Conservation (phyloP, 768 basidiomycete genomes). For the Dioszegia crocea region DNA sequence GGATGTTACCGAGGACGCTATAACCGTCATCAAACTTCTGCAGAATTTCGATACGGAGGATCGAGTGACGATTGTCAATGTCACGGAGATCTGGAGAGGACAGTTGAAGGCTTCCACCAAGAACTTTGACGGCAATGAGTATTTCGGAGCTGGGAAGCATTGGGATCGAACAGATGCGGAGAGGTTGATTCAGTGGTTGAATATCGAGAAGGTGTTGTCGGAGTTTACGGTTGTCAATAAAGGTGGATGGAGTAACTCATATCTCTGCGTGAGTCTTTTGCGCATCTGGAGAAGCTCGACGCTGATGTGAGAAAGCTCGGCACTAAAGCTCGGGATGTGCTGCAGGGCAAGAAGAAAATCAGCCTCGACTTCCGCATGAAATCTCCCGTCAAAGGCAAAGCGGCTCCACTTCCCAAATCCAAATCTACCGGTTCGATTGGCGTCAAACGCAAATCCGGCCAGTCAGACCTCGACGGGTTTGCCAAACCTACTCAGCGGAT, state of each 20-base stretch:
- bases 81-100: slow-evolving; percentile 65
- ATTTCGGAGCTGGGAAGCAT: slow-evolving; percentile 57
- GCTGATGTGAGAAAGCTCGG: slow-evolving; percentile 23
- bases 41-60: slow-evolving; percentile 54
- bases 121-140: slow-evolving; percentile 55
- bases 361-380: slow-evolving; percentile 35
- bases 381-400: slow-evolving; percentile 21
- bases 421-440: slow-evolving; percentile 1
- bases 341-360: slow-evolving; percentile 24
- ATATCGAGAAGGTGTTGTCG: slow-evolving; percentile 56
- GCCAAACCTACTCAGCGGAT: slow-evolving; percentile 2
- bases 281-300: background rate
- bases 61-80: slow-evolving; percentile 60
- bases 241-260: slow-evolving; percentile 51
- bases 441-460: slow-evolving; percentile 1
- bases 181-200: slow-evolving; percentile 61
- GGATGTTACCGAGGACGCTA: slow-evolving; percentile 64
- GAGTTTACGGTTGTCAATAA: slow-evolving; percentile 55
- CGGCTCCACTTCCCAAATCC: background rate
- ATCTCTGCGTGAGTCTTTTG: slow-evolving; percentile 43
- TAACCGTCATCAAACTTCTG: slow-evolving; percentile 60
- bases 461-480: slow-evolving; percentile 1
- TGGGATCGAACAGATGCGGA: slow-evolving; percentile 59
- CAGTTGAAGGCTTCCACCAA: slow-evolving; percentile 55
- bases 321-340: slow-evolving; percentile 10